phyloP scores from a whole-genome alignment of 179 eudicot genomes.

The Spergularia azorica region DNA sequence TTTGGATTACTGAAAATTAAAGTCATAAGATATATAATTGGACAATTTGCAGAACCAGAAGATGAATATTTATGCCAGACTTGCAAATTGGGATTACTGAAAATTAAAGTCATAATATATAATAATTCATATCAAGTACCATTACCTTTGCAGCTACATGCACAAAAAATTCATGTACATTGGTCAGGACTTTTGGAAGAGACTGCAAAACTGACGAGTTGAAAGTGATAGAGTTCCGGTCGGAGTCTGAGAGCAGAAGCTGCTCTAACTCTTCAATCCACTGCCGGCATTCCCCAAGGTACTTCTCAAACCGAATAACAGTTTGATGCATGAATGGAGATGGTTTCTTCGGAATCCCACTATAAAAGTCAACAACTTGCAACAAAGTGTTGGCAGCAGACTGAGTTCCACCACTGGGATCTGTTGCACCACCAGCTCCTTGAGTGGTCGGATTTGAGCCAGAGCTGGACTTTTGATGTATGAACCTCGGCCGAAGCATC shows the following conservation, averaged over 20 bases:
- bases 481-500: constrained; percentile 88
- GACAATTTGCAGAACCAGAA: background rate
- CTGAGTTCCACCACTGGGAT: constrained; percentile 41
- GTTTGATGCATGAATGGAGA: constrained; percentile 84
- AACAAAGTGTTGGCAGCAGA: constrained; percentile 47
- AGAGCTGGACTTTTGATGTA: constrained; percentile 58
- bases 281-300: constrained; percentile 77
- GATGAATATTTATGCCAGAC: background rate
- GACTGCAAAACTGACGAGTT: constrained; percentile 74
- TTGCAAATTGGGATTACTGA: background rate
- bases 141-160: constrained; percentile 97
- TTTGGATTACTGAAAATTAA: background rate
- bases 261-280: constrained; percentile 97
- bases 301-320: constrained; percentile 82
- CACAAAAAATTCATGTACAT: constrained; percentile 92
- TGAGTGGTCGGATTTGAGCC: constrained; percentile 55
- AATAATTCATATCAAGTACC: background rate
- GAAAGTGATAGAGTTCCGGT: constrained; percentile 48
- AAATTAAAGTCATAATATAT: background rate
- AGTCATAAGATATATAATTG: background rate
- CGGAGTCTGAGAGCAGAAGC: constrained; percentile 68
- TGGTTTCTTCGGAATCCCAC: constrained; percentile 86
- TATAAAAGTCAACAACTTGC: constrained; percentile 74
- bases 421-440: constrained; percentile 47
- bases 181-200: constrained; percentile 88